A percentile compares a stretch with the other conserved stretches of the same genome.
phyloP scores from a whole-genome alignment of 2,329 filamentous ascomycete species.

The Colletotrichum sp. region DNA sequence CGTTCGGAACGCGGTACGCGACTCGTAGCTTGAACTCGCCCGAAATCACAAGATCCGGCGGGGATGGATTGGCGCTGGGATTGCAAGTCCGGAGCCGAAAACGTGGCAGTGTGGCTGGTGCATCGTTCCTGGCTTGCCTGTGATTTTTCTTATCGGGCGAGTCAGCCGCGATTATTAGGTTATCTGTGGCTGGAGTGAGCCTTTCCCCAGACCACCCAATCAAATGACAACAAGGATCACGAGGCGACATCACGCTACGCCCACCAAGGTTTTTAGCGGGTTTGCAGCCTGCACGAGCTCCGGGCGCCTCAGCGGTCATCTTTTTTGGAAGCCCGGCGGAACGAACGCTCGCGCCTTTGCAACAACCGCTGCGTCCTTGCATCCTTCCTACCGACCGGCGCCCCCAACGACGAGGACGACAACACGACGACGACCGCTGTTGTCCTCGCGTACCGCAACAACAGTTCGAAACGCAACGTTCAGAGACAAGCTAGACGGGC shows the following conservation, averaged over 20 bases:
- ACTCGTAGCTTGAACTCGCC: background rate
- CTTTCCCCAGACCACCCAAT: background rate
- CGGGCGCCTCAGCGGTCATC: conserved; percentile 13
- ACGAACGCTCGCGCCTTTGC: conserved; percentile 12
- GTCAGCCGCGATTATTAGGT: background rate
- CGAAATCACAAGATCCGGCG: background rate
- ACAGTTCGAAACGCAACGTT: background rate
- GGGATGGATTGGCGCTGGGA: background rate
- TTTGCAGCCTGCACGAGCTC: conserved; percentile 20
- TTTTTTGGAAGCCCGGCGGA: conserved; percentile 11
- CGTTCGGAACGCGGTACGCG: conserved; percentile 8
- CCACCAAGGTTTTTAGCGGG: conserved; percentile 13
- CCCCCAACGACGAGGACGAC: background rate
- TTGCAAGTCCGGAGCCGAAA: background rate
- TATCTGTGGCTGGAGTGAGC: background rate
- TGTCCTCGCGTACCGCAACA: background rate
- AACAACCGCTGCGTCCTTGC: background rate
- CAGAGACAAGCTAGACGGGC: background rate
- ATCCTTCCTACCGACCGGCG: background rate
- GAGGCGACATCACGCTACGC: conserved; percentile 22
- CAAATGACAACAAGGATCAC: conserved; percentile 19
- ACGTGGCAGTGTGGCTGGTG: background rate
- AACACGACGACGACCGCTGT: background rate
- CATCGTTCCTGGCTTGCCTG: background rate
- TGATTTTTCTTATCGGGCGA: background rate